Conservation (phyloP, 768 basidiomycete genomes). For the Aureoboletus auriporus region DNA sequence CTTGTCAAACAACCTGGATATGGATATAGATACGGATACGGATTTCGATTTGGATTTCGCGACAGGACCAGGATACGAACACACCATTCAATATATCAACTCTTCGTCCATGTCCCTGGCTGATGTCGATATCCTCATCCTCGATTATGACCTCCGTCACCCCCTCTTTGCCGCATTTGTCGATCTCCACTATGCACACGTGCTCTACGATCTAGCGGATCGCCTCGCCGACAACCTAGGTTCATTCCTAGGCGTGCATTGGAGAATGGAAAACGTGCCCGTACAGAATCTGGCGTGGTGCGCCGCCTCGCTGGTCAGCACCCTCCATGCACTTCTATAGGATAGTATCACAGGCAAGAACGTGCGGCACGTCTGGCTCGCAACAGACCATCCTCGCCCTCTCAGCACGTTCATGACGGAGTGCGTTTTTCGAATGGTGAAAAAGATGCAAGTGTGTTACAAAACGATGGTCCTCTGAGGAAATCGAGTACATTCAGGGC, state of each 20-base stretch:
- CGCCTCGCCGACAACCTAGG: slow-evolving; percentile 31
- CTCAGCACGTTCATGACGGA: background rate
- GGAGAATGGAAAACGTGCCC: slow-evolving; percentile 52
- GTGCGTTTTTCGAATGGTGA: too few species aligned
- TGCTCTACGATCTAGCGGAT: slow-evolving; percentile 39
- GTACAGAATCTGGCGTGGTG: slow-evolving; percentile 42
- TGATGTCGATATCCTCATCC: slow-evolving; percentile 41
- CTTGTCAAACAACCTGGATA: slow-evolving; percentile 10
- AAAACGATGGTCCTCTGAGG: slow-evolving; percentile 11
- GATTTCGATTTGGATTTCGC: slow-evolving; percentile 3
- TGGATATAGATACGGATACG: background rate
- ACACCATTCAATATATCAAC: slow-evolving; percentile 12
- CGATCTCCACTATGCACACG: slow-evolving; percentile 41
- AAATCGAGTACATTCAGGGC: slow-evolving; percentile 46
- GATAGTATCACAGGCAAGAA: slow-evolving; percentile 22
- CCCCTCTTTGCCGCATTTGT: slow-evolving; percentile 35
- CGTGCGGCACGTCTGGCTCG: slow-evolving; percentile 48
- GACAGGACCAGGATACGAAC: slow-evolving; percentile 11
- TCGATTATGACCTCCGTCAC: slow-evolving; percentile 52
- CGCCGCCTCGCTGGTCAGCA: slow-evolving; percentile 45
- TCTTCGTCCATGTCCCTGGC: slow-evolving; percentile 18
- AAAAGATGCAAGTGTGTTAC: background rate
- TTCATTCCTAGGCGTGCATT: slow-evolving; percentile 51
- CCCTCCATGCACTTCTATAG: slow-evolving; percentile 35
- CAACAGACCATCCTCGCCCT: slow-evolving; percentile 47